Evolutionary conservation across 768 basidiomycete species (phyloP), one percentile per base, ranked within the genome.

Genomic region (Lactarius psammicola): DNA sequence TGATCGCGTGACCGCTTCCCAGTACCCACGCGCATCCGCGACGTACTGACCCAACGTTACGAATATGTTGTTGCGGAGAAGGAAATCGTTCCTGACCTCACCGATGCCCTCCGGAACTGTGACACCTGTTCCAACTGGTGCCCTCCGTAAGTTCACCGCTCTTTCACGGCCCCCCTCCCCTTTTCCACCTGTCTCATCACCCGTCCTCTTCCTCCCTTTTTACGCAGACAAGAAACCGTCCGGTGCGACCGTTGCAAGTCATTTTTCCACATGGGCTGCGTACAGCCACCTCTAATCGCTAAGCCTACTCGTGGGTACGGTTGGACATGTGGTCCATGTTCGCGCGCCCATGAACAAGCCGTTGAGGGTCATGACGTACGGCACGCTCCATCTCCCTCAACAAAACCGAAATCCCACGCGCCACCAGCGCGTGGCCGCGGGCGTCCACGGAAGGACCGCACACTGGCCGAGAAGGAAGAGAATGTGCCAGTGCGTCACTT

Each of bases 231-330:
- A 68, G 94, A 95, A 72, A 88, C 90, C 9, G 92, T 96, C 61
- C 88, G 87, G 74, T 96, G 94, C 79, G 92, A 92, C 74, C 82
- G 89, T 56, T 98, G 96, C 83, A 93, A 94, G 79, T 86, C 85
- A 62, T 91, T 87, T 78, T 98, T 95, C 78, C 96, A 98, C 76
- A 96, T 98, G 90, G 76, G 82, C 64, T 98, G 96, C 74, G 90
- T 97, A 60, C 89, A 92, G 69, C 96, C 96, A 28, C 96, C 96
- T 3, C 79, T 98, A 9, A 80, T 83, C 20, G 89, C 90, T 2
- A 98, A 98, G 76, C 96, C 96, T 17, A 93, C 94, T 28, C 86
- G 94, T 68, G 96, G 96, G 54, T 98, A 98, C 77, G 94, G 92
- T 26, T 98, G 96, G 96, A 94, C 94, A 11, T 98, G 96, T 72